Conservation (phyloP, 306 rosid species). For the Lotus japonicus region DNA sequence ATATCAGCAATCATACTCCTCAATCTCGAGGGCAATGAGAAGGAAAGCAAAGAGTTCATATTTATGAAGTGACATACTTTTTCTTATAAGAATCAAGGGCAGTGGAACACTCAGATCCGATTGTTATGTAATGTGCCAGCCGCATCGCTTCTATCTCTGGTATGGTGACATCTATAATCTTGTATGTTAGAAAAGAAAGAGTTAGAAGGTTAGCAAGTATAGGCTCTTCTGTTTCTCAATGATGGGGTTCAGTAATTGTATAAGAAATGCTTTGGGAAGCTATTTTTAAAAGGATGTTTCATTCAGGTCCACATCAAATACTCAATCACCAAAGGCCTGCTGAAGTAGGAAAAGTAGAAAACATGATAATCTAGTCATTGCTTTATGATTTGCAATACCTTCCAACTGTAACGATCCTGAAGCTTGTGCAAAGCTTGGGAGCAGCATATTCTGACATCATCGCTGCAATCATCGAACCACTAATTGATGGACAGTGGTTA, state of each 20-base stretch:
- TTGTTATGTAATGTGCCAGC: slow-evolving; percentile 79
- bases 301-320: background rate
- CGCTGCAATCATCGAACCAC: slow-evolving; percentile 95
- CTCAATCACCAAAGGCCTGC: background rate
- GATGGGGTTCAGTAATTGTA: background rate
- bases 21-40: slow-evolving; percentile 8
- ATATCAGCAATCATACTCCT: slow-evolving; percentile 29
- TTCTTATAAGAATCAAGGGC: slow-evolving; percentile 45
- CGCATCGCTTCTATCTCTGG: slow-evolving; percentile 97
- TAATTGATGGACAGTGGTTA: slow-evolving; percentile 64
- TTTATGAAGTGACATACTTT: slow-evolving; percentile 38
- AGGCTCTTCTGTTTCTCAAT: background rate
- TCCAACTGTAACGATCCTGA: slow-evolving; percentile 62
- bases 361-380: background rate
- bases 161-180: slow-evolving; percentile 80
- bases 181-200: slow-evolving; percentile 6
- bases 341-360: background rate
- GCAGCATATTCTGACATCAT: slow-evolving; percentile 72
- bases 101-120: slow-evolving; percentile 75
- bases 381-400: slow-evolving; percentile 40
- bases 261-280: background rate
- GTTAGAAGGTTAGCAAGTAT: slow-evolving; percentile 17
- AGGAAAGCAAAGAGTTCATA: background rate
- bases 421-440: slow-evolving; percentile 57
- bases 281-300: background rate